Evolutionary conservation across 768 basidiomycete species (phyloP).

Genomic region (Obba rivulosa): DNA sequence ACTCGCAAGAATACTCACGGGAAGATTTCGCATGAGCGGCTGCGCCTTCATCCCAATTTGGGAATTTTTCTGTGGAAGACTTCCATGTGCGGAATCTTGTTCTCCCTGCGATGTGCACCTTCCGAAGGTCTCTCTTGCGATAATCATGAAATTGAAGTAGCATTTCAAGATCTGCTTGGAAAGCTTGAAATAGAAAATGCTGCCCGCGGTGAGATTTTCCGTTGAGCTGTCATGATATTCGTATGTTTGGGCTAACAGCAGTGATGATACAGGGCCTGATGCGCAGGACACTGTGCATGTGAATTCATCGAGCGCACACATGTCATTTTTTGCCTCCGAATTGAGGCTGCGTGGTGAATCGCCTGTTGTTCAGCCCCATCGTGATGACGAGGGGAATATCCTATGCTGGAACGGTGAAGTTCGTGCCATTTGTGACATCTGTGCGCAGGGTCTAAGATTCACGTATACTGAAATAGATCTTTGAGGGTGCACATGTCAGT

Average conservation of each 20-base stretch:
- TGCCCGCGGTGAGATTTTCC: constrained; percentile 44
- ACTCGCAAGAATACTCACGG: no score
- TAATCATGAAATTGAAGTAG: constrained; percentile 9
- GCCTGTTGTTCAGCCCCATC: constrained; percentile 65
- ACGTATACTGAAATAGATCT: no score
- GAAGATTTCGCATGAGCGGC: neutral
- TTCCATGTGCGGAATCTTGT: constrained; percentile 69
- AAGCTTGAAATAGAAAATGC: constrained; percentile 47
- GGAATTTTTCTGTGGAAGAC: constrained; percentile 1
- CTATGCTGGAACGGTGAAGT: constrained; percentile 90
- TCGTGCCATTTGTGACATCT: constrained; percentile 8
- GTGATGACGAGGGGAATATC: constrained; percentile 40
- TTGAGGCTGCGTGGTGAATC: constrained; percentile 60
- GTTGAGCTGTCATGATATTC: no score
- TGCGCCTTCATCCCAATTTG: neutral
- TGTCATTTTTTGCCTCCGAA: constrained; percentile 70
- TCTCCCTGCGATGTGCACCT: constrained; percentile 30
- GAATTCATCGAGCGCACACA: constrained; percentile 18
- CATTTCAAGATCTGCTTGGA: constrained; percentile 20
- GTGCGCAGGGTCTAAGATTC: no score
- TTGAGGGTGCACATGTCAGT: constrained; percentile 72
- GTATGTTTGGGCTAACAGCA: neutral
- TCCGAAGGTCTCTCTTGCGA: constrained; percentile 1
- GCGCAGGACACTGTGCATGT: constrained; percentile 35
- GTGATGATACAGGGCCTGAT: constrained; percentile 54